Conservation (phyloP, 2,329 filamentous ascomycete species). For the Fusarium sp. region DNA sequence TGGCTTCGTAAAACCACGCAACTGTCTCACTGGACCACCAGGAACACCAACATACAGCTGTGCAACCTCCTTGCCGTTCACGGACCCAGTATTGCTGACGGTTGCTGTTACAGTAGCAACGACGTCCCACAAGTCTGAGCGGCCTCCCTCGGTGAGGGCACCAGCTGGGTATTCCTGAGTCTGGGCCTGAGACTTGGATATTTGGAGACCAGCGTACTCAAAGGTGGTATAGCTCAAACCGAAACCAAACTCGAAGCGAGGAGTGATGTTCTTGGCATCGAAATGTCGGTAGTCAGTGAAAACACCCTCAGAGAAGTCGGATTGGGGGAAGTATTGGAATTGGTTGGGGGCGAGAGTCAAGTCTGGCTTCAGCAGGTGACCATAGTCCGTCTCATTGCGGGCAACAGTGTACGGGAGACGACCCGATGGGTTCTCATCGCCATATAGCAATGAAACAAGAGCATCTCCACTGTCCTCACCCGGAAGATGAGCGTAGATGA, state of each 20-base stretch:
- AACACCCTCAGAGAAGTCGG: conserved; percentile 1
- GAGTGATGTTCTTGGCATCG: conserved; percentile 68
- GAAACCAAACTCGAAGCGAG: conserved; percentile 79
- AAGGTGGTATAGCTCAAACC: conserved; percentile 79
- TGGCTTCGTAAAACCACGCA: conserved; percentile 8
- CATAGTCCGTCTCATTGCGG: conserved; percentile 50
- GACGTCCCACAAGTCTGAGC: background rate
- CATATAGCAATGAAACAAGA: conserved; percentile 66
- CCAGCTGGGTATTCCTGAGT: background rate
- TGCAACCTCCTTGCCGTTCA: background rate
- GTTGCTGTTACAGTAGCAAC: background rate
- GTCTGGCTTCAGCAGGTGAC: background rate
- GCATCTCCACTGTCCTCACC: conserved; percentile 71
- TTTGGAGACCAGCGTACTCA: background rate
- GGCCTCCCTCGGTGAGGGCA: background rate
- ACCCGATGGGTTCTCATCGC: conserved; percentile 63
- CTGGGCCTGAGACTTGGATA: background rate
- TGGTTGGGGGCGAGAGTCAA: background rate
- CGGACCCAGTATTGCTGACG: background rate
- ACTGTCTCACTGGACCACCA: background rate
- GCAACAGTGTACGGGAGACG: conserved; percentile 71
- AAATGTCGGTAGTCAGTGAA: conserved; percentile 75
- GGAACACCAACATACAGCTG: conserved; percentile 10
- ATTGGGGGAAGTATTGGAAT: conserved; percentile 1
- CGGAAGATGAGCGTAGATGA: conserved; percentile 70